Evolutionary conservation across 306 rosid genomes (phyloP).

Genomic region (Neltuma alba): DNA sequence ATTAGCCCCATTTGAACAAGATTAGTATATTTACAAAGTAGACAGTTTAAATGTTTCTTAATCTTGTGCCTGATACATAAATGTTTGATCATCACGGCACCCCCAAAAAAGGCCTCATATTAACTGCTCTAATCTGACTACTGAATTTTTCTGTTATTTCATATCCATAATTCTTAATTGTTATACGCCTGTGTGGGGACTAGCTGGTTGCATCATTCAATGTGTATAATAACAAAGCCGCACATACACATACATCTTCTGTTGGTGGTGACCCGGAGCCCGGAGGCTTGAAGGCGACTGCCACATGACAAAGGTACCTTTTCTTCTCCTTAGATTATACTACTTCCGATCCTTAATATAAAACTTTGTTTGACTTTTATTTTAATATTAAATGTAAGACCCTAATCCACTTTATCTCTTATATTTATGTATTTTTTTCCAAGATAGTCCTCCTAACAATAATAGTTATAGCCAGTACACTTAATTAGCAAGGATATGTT

Average conservation of each 20-base stretch:
- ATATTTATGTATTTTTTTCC: too few species aligned
- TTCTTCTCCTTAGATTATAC: too few species aligned
- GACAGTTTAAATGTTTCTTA: neutral
- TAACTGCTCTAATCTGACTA: conserved; percentile 5
- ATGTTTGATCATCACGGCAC: conserved; percentile 15
- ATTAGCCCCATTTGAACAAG: conserved; percentile 24
- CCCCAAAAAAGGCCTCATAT: neutral
- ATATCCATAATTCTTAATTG: neutral
- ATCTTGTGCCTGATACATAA: conserved; percentile 5
- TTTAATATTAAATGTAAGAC: too few species aligned
- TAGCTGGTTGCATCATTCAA: conserved; percentile 25
- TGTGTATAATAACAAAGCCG: conserved; percentile 4
- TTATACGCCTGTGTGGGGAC: conserved; percentile 34
- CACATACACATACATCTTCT: conserved; percentile 11
- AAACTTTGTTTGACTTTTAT: too few species aligned
- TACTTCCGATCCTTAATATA: too few species aligned
- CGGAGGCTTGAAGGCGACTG: conserved; percentile 45
- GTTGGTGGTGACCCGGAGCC: conserved; percentile 37
- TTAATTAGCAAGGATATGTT: too few species aligned
- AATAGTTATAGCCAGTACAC: too few species aligned
- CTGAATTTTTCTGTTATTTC: neutral
- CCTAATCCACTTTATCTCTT: too few species aligned
- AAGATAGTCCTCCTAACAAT: too few species aligned
- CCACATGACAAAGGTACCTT: conserved; percentile 43
- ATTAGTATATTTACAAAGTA: neutral